Conservation (phyloP, 164 flowering plant species). For the Malania oleifera region DNA sequence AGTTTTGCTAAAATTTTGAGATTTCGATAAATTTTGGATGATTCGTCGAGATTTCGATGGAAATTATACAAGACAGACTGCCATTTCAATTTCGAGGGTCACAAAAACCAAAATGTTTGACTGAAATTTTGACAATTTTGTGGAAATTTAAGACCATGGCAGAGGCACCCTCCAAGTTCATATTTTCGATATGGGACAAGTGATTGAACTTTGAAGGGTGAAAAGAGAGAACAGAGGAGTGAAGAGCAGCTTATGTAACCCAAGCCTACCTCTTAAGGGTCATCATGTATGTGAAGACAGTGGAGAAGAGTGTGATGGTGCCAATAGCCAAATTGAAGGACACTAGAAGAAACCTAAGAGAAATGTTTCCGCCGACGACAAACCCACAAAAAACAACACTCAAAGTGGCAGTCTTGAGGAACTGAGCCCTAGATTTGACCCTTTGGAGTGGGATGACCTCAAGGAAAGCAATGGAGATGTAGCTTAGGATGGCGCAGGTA, state of each 20-base stretch:
- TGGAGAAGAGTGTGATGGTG: slow-evolving; percentile 76
- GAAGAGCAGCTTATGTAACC: slow-evolving; percentile 67
- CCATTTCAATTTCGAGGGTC: too few species aligned
- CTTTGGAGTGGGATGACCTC: slow-evolving; percentile 56
- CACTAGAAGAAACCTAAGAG: slow-evolving; percentile 62
- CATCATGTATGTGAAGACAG: slow-evolving; percentile 57
- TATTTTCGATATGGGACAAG: too few species aligned
- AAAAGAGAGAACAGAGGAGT: too few species aligned
- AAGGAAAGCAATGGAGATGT: slow-evolving; percentile 49
- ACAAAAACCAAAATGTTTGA: too few species aligned
- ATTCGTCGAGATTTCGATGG: too few species aligned
- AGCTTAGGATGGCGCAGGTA: slow-evolving; percentile 69
- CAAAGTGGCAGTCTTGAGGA: slow-evolving; percentile 51
- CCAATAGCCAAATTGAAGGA: slow-evolving; percentile 83
- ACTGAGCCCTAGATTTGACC: slow-evolving; percentile 52
- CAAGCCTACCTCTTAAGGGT: slow-evolving; percentile 73
- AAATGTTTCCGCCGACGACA: slow-evolving; percentile 75
- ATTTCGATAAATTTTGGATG: too few species aligned
- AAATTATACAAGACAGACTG: too few species aligned
- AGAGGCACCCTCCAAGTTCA: too few species aligned
- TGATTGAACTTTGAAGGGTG: too few species aligned
- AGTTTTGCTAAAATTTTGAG: too few species aligned
- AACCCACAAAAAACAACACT: slow-evolving; percentile 67
- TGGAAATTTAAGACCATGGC: too few species aligned
- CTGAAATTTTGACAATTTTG: too few species aligned